These are phyloP conservation scores for Tolypocladium inflatum DNA, from an alignment of 2,329 filamentous ascomycete species.

Conservation along the genomic window DNA sequence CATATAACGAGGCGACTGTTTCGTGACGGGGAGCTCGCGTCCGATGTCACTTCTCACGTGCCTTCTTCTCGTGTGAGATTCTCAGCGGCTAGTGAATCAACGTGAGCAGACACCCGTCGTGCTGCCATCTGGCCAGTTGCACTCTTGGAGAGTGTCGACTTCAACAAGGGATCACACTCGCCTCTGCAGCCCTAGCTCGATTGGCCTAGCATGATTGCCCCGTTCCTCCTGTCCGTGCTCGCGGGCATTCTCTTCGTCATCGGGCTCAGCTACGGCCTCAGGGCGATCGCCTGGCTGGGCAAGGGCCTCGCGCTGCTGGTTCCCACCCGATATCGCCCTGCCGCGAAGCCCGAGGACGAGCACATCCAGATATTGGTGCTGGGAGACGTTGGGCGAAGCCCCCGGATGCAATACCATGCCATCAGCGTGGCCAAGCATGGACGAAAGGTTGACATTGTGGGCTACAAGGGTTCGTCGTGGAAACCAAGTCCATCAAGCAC, in stretches of 20 bases:
- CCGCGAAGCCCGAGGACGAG: slow-evolving; percentile 25
- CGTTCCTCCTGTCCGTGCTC: slow-evolving; percentile 24
- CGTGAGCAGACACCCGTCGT: neutral
- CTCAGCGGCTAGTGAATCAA: neutral
- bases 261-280: slow-evolving; percentile 14
- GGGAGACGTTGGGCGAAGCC: slow-evolving; percentile 90
- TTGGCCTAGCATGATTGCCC: slow-evolving; percentile 6
- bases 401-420: slow-evolving; percentile 97
- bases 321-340: slow-evolving; percentile 25
- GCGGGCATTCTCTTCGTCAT: slow-evolving; percentile 24
- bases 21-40: neutral
- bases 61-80: neutral
- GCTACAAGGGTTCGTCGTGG: slow-evolving; percentile 59
- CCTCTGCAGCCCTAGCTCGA: neutral
- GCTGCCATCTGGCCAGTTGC: neutral
- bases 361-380: slow-evolving; percentile 77
- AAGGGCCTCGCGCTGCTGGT: slow-evolving; percentile 13
- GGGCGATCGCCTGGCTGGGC: slow-evolving; percentile 12
- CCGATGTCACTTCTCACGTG: neutral
- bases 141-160: neutral
- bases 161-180: neutral
- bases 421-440: slow-evolving; percentile 81
- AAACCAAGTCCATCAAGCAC: neutral
- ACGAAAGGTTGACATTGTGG: slow-evolving; percentile 73
- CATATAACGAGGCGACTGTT: neutral